Evolutionary conservation across 2,329 filamentous ascomycete genomes (phyloP), one percentile per base, ranked within the genome.

Genomic region (Penicillium sclerotigenum): DNA sequence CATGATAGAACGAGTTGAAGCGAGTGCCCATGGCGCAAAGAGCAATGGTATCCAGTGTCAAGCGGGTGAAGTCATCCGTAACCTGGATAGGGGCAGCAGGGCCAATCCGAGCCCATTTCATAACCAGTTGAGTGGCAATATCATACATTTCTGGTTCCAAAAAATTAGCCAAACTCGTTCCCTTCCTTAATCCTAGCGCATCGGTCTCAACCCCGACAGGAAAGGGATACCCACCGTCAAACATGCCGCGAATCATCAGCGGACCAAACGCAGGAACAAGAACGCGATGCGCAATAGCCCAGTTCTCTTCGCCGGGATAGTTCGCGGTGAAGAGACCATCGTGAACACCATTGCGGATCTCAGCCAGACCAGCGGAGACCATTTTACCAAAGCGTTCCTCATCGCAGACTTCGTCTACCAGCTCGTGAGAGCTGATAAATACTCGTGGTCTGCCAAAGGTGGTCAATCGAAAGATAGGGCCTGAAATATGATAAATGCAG

Each of bases 1-100:
- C 82, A 28, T 79, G 79, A 67, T 91, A 91, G 71, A 87, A 90
- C 1, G 83, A 87, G 72, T 91, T 91, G 79, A 91, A 91, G 18
- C 88, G 84, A 57, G 80, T 87, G 36, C 83, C 82, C 84, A 89
- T 87, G n/a, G 83, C 78, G 69, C 87, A 88, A 28, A 91, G 79
- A 1, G 86, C 86, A 9, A 91, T 80, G 0, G 87, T 88, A 67
- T 91, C 88, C 2, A 91, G 79, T 0, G 88, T 85, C 31, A 91
- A 75, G n/a, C 87, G 81, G 2, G 87, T 89, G 59, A 89, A 89
- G 69, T 90, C 86, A 18, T 87, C 84, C 0, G 83, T 80, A 0
- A 83, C 82, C 42, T 79, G 75, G 56, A 91, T 87, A 10, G 80
- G 75, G 42, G 79, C 69, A 1, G 77, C 70, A 1, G 83, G 74